Evolutionary conservation across 208 protist species (phyloP), one percentile per base, ranked within the genome.

Genomic region (Crithidia thermophila): DNA sequence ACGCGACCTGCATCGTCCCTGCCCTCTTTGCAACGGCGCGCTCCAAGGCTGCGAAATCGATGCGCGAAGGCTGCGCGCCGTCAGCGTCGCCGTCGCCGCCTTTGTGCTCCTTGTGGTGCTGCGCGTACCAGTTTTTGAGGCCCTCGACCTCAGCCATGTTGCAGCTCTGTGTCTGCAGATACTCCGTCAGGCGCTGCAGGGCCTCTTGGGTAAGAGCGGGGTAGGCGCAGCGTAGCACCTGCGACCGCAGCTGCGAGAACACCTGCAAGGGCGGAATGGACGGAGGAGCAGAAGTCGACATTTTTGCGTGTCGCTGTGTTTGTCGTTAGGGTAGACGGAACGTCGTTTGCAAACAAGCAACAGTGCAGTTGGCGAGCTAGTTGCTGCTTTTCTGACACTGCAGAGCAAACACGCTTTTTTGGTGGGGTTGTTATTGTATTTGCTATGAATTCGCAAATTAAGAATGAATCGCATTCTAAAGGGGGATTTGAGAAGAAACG

Each of bases 131-230:
- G 21, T 66, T 42, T 31, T 66, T 23, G 8, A 75, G 21, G 36
- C 49, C 61, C 49, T 62, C 69, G 20, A 68, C 61, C 46, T 75
- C 69, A 18, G 33, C 52, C 1, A 33, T 5, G 31, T 64, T 69
- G 45, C 69, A 68, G 33, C 69, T 68, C 25, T 68, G 53, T 9
- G n/a, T 27, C 25, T 45, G 37, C 7, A 75, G 37, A 21, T 75
- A 68, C 11, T 53, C 4, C 0, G 45, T 33, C 14, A 64, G 58
- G 25, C 37, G 46, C 9, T 34, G 46, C 49, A 67, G 34, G 20
- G 49, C 49, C 25, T 25, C 49, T 9, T 51, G 46, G 3, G 47
- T 27, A 33, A 34, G 21, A 31, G 2, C 16, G 16, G n/a, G 18
- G 3, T 42, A 3, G 21, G 10, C 21, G 43, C 20, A 8, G 43